Conservation (phyloP, 208 protist species). For the Trypanosoma scelopori region DNA sequence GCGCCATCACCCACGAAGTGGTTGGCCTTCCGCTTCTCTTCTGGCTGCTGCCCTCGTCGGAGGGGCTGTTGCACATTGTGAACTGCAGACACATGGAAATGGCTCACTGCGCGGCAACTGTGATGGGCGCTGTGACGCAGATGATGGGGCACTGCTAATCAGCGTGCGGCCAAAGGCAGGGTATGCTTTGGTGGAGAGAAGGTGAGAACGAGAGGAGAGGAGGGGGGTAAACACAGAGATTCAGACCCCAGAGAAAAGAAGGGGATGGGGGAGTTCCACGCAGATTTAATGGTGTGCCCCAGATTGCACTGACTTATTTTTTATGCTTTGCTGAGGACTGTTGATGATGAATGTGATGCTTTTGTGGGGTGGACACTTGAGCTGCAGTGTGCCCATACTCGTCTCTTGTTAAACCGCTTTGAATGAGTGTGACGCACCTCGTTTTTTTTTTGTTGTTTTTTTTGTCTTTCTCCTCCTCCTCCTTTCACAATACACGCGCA, state of each 20-base stretch:
- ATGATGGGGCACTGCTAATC: constrained; percentile 9
- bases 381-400: no score
- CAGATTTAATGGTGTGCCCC: no score
- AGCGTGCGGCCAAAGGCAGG: not conserved
- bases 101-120: constrained; percentile 27
- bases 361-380: not conserved
- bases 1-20: constrained; percentile 14
- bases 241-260: not conserved
- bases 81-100: constrained; percentile 46
- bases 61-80: constrained; percentile 23
- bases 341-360: not conserved
- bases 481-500: no score
- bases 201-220: not conserved
- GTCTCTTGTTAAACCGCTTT: not conserved
- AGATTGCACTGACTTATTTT: not conserved
- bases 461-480: no score
- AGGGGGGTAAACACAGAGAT: not conserved
- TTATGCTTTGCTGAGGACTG: not conserved
- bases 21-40: constrained; percentile 47
- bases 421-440: no score
- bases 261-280: not conserved
- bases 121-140: constrained; percentile 41
- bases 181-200: no score
- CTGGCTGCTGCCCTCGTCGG: constrained; percentile 35
- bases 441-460: no score